Base-by-base conservation (phyloP, 1,284 basidiomycete genomes). In the Leccinum pachyderme region DNA sequence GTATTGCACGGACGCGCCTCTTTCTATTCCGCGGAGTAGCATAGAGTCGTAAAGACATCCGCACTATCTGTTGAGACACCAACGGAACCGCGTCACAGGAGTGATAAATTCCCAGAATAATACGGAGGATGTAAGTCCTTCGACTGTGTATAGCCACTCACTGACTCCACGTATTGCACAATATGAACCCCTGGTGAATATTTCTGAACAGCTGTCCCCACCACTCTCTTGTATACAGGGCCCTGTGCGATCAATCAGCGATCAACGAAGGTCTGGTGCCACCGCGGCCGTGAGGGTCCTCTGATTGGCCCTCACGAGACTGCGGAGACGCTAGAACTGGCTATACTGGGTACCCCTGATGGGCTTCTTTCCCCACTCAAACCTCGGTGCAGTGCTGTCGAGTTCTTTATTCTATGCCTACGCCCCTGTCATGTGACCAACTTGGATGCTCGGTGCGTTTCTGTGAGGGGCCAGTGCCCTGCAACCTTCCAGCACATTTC, bases 321-420 rank as follows among this genome's bases (percentile, higher is more conserved):
- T 48, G 45, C 13, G n/a, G 46, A 41, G 47, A 41, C 33, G n/a
- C 43, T 13, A 27, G 51, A 61, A 61, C 62, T 48, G 22, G 37
- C 37, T 18, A 39, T 39, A 39, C 37, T 39, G 63, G 7, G 9
- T 9, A 47, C 46, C 18, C 27, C 25, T 54, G 48, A 39, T 7
- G 13, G 11, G 31, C 49, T 59, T 63, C 52, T 55, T 32, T 7
- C 39, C 5, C 24, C 56, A 41, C 46, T 51, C 50, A 60, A 55
- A 50, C 39, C 31, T 65, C 49, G 46, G 49, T 63, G 64, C 66
- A 56, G 63, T 59, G 66, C 51, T 22, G 15, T 45, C 27, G 39
- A 49, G 9, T 44, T 43, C 49, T 58, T 61, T 13, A 24, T 27
- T 49, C 47, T 41, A 39, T 49, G 25, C 44, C 47, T 47, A 33